Conservation (phyloP, 257 asterid species). For the Sherardia arvensis region DNA sequence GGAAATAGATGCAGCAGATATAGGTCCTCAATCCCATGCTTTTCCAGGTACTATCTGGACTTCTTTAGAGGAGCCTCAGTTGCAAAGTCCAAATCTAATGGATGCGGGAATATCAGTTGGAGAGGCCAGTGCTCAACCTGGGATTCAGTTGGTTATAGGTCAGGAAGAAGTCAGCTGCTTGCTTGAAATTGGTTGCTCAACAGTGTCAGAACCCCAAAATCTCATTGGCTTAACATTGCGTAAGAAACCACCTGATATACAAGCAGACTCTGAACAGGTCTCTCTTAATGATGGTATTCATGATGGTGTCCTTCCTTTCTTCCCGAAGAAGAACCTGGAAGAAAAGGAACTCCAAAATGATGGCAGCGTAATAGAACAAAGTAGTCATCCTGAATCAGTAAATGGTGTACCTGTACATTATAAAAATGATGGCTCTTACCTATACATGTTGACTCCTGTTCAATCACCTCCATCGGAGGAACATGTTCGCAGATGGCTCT, state of each 20-base stretch:
- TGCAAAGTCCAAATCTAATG: constrained; percentile 21
- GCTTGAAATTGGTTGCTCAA: constrained; percentile 14
- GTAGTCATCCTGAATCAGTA: constrained; percentile 25
- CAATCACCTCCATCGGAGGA: constrained; percentile 60
- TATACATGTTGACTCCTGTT: constrained; percentile 69
- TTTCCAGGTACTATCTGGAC: constrained; percentile 1
- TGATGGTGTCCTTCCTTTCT: constrained; percentile 48
- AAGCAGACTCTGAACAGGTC: constrained; percentile 12
- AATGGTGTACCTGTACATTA: constrained; percentile 65
- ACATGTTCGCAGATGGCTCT: constrained; percentile 54
- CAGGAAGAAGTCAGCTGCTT: constrained; percentile 15
- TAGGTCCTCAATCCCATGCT: constrained; percentile 13
- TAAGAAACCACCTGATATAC: constrained; percentile 23
- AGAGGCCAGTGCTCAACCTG: constrained; percentile 10
- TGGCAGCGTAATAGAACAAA: constrained; percentile 18
- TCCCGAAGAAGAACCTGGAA: constrained; percentile 30
- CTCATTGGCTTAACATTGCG: constrained; percentile 43
- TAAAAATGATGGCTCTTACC: constrained; percentile 76
- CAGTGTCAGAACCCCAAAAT: constrained; percentile 26
- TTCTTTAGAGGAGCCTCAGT: constrained; percentile 19
- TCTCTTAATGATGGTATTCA: constrained; percentile 20
- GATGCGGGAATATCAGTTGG: constrained; percentile 12
- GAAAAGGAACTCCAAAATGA: constrained; percentile 20
- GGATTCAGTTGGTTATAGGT: constrained; percentile 6
- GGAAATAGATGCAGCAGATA: constrained; percentile 11